Conservation (phyloP, 2,329 filamentous ascomycete species). For the Apiospora arundinis region DNA sequence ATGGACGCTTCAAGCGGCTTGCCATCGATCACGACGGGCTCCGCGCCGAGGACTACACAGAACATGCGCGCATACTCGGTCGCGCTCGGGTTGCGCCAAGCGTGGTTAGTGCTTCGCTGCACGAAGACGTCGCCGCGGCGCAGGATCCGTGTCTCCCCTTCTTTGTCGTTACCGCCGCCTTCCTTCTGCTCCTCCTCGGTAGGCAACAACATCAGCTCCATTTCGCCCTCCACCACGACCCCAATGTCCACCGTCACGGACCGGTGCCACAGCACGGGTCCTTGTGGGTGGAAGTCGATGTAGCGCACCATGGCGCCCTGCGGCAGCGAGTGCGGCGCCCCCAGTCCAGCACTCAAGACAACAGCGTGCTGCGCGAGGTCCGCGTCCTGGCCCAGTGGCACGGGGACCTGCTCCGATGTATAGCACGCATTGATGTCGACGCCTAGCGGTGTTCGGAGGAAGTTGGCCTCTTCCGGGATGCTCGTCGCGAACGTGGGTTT, state of each 20-base stretch:
- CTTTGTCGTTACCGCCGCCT: too few species aligned
- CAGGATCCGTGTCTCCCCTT: not conserved
- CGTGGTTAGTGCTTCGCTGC: constrained; percentile 25
- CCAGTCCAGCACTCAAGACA: not conserved
- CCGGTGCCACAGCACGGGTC: not conserved
- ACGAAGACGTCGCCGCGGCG: constrained; percentile 23
- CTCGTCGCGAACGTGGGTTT: not conserved
- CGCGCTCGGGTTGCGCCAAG: constrained; percentile 26
- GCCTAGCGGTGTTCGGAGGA: not conserved
- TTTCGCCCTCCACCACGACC: not conserved
- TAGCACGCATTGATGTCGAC: not conserved
- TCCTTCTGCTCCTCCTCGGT: not conserved
- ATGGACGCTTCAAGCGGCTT: not conserved
- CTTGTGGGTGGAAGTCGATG: not conserved
- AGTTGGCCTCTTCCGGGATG: not conserved
- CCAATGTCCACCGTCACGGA: not conserved
- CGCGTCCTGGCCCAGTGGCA: not conserved
- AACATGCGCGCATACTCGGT: constrained; percentile 23
- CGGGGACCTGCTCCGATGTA: not conserved
- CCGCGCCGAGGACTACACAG: constrained; percentile 22
- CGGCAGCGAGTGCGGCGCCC: too few species aligned
- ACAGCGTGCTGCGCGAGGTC: not conserved
- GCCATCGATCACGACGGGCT: not conserved
- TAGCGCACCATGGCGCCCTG: not conserved
- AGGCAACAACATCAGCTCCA: not conserved